Percentiles rank a stretch among this genome's conserved stretches.
phyloP scores from a whole-genome alignment of 805 yeast genomes.

The Candida wancherniae region DNA sequence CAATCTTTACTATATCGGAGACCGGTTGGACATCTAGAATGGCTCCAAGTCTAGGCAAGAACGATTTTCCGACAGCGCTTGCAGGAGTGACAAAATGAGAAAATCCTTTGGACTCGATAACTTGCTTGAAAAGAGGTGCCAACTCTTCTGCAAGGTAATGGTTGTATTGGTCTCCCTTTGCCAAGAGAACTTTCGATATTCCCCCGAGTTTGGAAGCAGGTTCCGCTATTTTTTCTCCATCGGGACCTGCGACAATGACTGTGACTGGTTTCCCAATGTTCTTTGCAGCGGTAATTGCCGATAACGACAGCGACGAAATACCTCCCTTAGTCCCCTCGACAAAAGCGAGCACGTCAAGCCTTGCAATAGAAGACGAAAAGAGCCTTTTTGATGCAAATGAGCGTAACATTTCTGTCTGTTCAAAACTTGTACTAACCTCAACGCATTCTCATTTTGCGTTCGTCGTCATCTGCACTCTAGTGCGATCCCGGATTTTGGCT shows the following conservation, averaged over 20 bases:
- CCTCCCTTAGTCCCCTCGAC: slow-evolving; percentile 57
- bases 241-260: slow-evolving; percentile 70
- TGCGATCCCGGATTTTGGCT: not conserved
- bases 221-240: slow-evolving; percentile 44
- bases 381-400: slow-evolving; percentile 8
- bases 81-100: slow-evolving; percentile 78
- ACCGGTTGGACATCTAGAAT: slow-evolving; percentile 81
- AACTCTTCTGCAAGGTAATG: slow-evolving; percentile 76
- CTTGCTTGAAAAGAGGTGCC: slow-evolving; percentile 57
- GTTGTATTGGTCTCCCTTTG: slow-evolving; percentile 55
- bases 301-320: slow-evolving; percentile 63
- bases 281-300: slow-evolving; percentile 73
- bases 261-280: slow-evolving; percentile 73
- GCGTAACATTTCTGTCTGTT: slow-evolving; percentile 10
- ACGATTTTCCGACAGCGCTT: slow-evolving; percentile 81
- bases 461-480: slow-evolving; percentile 4
- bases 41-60: slow-evolving; percentile 85
- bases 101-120: slow-evolving; percentile 42
- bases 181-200: slow-evolving; percentile 52
- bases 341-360: slow-evolving; percentile 60
- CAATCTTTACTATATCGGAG: slow-evolving; percentile 71
- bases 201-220: slow-evolving; percentile 50
- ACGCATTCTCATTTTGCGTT: slow-evolving; percentile 2
- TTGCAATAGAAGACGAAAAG: slow-evolving; percentile 9
- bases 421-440: not conserved